Evolutionary conservation across 169 alveolate genomes (phyloP).

Genomic region (Ichthyophthirius multifiliis): DNA sequence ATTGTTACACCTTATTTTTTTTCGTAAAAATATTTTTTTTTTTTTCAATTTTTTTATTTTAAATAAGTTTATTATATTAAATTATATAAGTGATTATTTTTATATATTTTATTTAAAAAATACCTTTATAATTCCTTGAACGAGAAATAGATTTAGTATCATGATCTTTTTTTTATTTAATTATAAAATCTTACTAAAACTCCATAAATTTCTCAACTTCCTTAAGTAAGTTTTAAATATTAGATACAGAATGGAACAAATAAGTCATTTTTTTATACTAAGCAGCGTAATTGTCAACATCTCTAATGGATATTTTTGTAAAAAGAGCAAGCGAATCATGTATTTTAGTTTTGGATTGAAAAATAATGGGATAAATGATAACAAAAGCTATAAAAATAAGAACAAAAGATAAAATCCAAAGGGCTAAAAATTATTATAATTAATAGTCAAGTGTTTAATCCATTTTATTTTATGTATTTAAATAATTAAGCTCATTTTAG

Average conservation of each 20-base stretch:
- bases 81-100: too few relatives aligned
- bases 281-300: constrained; percentile 3
- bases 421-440: not conserved
- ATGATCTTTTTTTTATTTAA: not conserved
- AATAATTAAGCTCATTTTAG: not conserved
- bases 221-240: not conserved
- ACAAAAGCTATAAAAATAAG: not conserved
- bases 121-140: constrained; percentile 5
- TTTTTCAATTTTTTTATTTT: too few relatives aligned
- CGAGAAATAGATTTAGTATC: constrained; percentile 6
- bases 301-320: not conserved
- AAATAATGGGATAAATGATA: not conserved
- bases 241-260: not conserved
- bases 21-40: too few relatives aligned
- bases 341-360: not conserved
- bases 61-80: too few relatives aligned
- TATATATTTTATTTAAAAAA: not conserved
- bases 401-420: not conserved
- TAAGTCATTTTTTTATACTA: not conserved
- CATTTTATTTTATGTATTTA: not conserved
- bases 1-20: not conserved
- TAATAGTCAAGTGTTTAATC: not conserved
- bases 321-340: constrained; percentile 2
- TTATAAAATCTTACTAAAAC: not conserved
- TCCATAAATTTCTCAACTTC: not conserved